phyloP scores from a whole-genome alignment of 2,329 filamentous ascomycete genomes.

The Pyricularia sp. region DNA sequence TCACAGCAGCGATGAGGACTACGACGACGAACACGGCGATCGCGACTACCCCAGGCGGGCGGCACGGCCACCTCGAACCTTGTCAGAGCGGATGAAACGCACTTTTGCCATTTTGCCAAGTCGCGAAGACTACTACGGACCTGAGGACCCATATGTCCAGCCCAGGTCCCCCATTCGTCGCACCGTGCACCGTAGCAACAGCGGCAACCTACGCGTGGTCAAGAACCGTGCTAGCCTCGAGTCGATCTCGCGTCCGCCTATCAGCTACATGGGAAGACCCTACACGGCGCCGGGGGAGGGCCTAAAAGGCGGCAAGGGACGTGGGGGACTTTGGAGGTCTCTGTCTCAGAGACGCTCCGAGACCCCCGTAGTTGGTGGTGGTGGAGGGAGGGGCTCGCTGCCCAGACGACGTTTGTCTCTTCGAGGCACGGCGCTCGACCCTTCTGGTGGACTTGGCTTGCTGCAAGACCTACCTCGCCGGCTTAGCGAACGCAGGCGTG shows the following conservation, averaged over 20 bases:
- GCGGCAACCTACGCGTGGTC: conserved; percentile 47
- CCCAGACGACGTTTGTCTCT: background rate
- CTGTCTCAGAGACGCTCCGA: conserved; percentile 7
- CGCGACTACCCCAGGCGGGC: conserved; percentile 13
- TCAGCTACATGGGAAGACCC: conserved; percentile 15
- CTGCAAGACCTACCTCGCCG: conserved; percentile 39
- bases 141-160: conserved; percentile 12
- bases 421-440: background rate
- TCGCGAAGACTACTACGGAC: conserved; percentile 16
- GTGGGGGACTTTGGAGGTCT: background rate
- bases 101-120: conserved; percentile 49
- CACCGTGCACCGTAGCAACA: conserved; percentile 44
- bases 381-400: background rate
- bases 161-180: conserved; percentile 32
- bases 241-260: conserved; percentile 18
- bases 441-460: conserved; percentile 13
- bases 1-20: conserved; percentile 16
- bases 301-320: conserved; percentile 2
- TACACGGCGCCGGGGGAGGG: conserved; percentile 20
- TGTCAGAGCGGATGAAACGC: conserved; percentile 40
- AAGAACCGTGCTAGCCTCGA: conserved; percentile 35
- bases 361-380: background rate
- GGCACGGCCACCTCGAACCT: conserved; percentile 27
- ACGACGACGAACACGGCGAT: conserved; percentile 25
- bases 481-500: conserved; percentile 43